These are phyloP conservation scores for Candida wancherniae DNA, from an alignment of 805 yeast genomes.

Conservation along the genomic window DNA sequence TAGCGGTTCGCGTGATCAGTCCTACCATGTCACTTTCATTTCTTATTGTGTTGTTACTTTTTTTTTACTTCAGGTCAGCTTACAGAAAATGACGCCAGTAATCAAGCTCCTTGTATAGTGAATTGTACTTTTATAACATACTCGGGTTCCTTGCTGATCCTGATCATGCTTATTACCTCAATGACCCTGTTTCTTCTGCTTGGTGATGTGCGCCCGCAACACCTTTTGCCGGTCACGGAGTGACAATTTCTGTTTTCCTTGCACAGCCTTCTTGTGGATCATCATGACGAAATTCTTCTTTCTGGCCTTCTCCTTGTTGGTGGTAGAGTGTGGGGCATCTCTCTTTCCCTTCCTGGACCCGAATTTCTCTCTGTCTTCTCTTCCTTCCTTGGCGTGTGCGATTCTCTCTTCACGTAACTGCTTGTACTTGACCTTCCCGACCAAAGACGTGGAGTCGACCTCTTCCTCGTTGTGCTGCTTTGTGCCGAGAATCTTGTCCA, in stretches of 20 bases:
- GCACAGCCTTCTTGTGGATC: slow-evolving; percentile 92
- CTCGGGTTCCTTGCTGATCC: too few relatives aligned
- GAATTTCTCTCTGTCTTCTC: slow-evolving; percentile 86
- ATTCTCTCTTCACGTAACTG: slow-evolving; percentile 87
- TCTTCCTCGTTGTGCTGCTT: slow-evolving; percentile 65
- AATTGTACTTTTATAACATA: too few relatives aligned
- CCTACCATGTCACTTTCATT: too few relatives aligned
- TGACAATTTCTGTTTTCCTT: slow-evolving; percentile 88
- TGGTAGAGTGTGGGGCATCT: slow-evolving; percentile 77
- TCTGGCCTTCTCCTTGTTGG: slow-evolving; percentile 93
- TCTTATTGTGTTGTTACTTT: too few relatives aligned
- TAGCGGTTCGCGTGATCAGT: too few relatives aligned
- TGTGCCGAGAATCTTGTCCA: slow-evolving; percentile 70
- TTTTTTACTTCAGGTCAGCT: too few relatives aligned
- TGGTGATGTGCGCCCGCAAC: slow-evolving; percentile 77
- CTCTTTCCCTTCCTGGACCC: slow-evolving; percentile 84
- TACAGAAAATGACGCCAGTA: too few relatives aligned
- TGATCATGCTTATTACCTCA: too few relatives aligned
- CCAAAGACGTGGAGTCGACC: slow-evolving; percentile 73
- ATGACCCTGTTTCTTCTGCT: slow-evolving; percentile 85
- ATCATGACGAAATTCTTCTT: slow-evolving; percentile 99
- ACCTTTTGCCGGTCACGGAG: slow-evolving; percentile 87
- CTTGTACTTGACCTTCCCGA: slow-evolving; percentile 78
- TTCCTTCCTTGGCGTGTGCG: slow-evolving; percentile 83
- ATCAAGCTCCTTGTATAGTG: too few relatives aligned